These are phyloP conservation scores for Persicaria tinctoria DNA, from an alignment of 148 eudicot species.

Conservation along the genomic window DNA sequence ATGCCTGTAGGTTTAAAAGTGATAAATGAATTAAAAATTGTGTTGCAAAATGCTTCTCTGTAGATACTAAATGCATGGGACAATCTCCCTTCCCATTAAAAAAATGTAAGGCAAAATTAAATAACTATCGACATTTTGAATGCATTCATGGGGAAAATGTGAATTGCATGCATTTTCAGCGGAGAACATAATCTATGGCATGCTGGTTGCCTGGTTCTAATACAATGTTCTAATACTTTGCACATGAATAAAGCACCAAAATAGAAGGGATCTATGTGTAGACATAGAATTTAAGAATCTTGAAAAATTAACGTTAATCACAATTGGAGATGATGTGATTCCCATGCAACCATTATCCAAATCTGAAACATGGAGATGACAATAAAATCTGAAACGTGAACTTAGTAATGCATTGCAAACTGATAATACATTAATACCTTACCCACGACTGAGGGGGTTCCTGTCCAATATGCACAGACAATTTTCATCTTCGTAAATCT, in stretches of 20 bases:
- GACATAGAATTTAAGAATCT: background rate
- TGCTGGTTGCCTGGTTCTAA: background rate
- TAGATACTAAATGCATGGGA: background rate
- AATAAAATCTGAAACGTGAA: slow-evolving; percentile 1
- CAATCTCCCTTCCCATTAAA: background rate
- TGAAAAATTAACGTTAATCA: background rate
- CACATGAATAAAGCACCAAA: background rate
- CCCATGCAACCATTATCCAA: background rate
- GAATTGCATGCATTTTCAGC: background rate
- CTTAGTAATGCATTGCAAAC: slow-evolving; percentile 17
- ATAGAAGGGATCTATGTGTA: background rate
- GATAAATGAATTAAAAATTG: background rate
- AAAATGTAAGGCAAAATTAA: background rate
- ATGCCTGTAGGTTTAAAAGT: slow-evolving; percentile 46
- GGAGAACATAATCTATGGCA: background rate
- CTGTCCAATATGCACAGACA: slow-evolving; percentile 95
- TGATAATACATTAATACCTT: slow-evolving; percentile 97
- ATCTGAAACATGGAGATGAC: background rate
- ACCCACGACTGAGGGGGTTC: slow-evolving; percentile 91
- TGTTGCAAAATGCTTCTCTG: background rate
- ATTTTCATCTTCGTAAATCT: slow-evolving; percentile 85
- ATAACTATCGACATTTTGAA: background rate
- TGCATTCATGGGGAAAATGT: background rate
- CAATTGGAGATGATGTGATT: background rate
- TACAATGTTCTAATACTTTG: background rate